Base-by-base conservation (phyloP, 106 monocot genomes). In the Dendrobium nobile region DNA sequence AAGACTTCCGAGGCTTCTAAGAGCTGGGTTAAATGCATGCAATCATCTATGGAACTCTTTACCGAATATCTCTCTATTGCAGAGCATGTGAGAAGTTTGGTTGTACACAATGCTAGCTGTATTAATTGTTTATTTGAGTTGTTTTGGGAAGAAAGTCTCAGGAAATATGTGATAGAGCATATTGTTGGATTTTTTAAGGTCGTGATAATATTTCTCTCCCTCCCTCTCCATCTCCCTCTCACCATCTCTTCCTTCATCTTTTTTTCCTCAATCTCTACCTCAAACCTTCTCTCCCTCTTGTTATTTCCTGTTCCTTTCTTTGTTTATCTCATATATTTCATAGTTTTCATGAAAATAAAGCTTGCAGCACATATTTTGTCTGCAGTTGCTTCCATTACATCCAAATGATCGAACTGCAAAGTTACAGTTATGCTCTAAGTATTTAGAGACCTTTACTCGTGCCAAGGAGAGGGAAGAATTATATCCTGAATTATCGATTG, bases 51-150 rank as follows among this genome's bases (percentile, higher is more conserved):
- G 84, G 93, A 91, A 19, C 86, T 99, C 42, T 99, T 99, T 75
- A 86, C 80, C 31, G 93, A 89, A 78, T 99, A 88, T 86, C n/a
- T 91, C 22, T 82, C 84, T 51, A 40, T 83, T 45, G 80, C 82
- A 68, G 95, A 99, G 33, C 84, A 95, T 83, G 87, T 86, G 73
- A 88, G 67, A 82, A 77, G 72, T 81, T 76, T 86, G 79, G 77
- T 98, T 84, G 82, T 95, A 82, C 89, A 91, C 31, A 90, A 88
- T 77, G 13, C 87, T 15, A 83, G 72, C 54, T 99, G 99, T 82
- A 80, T 95, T 76, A 95, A 99, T 79, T 93, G 85, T 84, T 93
- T 99, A 80, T 99, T 95, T 85, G 88, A 91, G 59, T 78, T 99
- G 48, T 93, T 95, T 81, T 93, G 92, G 92, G 99, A 91, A 82